Percentiles rank a stretch among this genome's conserved stretches.
Conservation (phyloP, 2,329 filamentous ascomycete genomes). For the Byssothecium circinans region DNA sequence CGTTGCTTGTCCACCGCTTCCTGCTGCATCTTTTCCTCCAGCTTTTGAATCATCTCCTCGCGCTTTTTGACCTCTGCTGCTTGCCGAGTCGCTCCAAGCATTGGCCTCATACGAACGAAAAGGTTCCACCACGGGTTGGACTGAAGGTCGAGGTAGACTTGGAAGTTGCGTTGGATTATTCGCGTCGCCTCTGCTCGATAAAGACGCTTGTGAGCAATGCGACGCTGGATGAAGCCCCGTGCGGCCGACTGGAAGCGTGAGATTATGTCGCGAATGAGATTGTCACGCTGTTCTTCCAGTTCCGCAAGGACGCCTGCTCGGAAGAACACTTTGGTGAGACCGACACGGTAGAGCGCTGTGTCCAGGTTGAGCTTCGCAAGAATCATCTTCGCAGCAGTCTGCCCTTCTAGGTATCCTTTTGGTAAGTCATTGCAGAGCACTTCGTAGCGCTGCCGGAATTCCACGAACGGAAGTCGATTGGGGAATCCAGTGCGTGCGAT, state of each 20-base stretch:
- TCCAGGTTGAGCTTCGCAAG: slow-evolving; percentile 87
- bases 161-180: slow-evolving; percentile 93
- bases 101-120: slow-evolving; percentile 90
- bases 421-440: slow-evolving; percentile 86
- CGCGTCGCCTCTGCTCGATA: slow-evolving; percentile 93
- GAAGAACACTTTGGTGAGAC: slow-evolving; percentile 97
- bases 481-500: slow-evolving; percentile 97
- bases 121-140: slow-evolving; percentile 97
- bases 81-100: slow-evolving; percentile 88
- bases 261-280: slow-evolving; percentile 92
- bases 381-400: slow-evolving; percentile 81
- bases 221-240: slow-evolving; percentile 83
- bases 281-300: slow-evolving; percentile 91
- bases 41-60: slow-evolving; percentile 86
- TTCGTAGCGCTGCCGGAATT: slow-evolving; percentile 95
- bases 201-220: slow-evolving; percentile 86
- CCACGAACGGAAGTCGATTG: slow-evolving; percentile 86
- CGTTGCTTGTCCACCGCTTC: slow-evolving; percentile 75
- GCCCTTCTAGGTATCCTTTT: slow-evolving; percentile 87
- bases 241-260: slow-evolving; percentile 89
- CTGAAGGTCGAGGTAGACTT: slow-evolving; percentile 85
- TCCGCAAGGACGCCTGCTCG: slow-evolving; percentile 93
- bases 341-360: slow-evolving; percentile 83
- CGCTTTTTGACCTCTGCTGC: slow-evolving; percentile 92
- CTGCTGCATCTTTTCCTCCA: slow-evolving; percentile 79